These are phyloP conservation scores for Apiospora phragmitis DNA, from an alignment of 2,329 filamentous ascomycete genomes.

Conservation along the genomic window DNA sequence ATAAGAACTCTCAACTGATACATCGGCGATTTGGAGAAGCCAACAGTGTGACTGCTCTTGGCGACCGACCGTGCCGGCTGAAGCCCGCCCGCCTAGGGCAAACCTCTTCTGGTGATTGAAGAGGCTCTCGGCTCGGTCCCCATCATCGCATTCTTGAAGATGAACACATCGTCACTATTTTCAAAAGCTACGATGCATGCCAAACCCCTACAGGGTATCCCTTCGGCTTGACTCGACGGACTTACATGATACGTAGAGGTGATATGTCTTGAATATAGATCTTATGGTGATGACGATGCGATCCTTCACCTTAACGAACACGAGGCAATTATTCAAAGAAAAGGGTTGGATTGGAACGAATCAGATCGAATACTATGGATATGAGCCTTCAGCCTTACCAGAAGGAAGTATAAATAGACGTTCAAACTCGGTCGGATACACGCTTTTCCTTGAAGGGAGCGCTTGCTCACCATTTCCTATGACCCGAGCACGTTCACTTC, in stretches of 20 bases:
- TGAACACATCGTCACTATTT: not conserved
- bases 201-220: not conserved
- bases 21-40: too few species aligned
- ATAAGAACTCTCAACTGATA: too few species aligned
- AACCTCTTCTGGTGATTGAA: too few species aligned
- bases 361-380: not conserved
- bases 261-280: too few species aligned
- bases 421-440: not conserved
- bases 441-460: not conserved
- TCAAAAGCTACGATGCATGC: not conserved
- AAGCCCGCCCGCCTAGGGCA: too few species aligned
- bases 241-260: not conserved
- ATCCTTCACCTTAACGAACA: not conserved
- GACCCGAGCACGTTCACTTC: not conserved
- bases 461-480: not conserved
- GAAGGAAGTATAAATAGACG: not conserved
- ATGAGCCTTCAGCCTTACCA: not conserved
- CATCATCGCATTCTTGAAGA: not conserved
- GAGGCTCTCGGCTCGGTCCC: too few species aligned
- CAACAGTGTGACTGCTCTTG: too few species aligned
- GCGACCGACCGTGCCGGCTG: too few species aligned
- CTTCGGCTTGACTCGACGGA: not conserved
- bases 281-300: not conserved
- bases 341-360: not conserved
- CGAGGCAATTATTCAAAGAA: not conserved